Percentiles rank a stretch among this genome's conserved stretches.
Conservation (phyloP, 2,329 filamentous ascomycete species). For the Colletotrichum phormii region DNA sequence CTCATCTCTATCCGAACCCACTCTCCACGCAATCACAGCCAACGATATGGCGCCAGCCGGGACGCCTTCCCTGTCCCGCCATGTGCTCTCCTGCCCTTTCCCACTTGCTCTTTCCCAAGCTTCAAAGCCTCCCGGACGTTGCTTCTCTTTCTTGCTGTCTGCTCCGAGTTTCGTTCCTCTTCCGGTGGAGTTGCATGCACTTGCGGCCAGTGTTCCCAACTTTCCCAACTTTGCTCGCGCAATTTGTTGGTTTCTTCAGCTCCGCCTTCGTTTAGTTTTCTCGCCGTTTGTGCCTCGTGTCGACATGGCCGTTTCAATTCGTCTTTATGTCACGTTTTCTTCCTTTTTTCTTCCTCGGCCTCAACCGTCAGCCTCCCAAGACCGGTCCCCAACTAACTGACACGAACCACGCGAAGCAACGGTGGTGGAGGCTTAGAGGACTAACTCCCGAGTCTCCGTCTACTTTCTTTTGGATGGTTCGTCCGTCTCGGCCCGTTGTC, state of each 20-base stretch:
- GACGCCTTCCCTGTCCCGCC: conserved; percentile 22
- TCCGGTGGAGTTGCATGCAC: conserved; percentile 4
- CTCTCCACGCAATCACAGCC: neutral
- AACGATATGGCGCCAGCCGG: neutral
- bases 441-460: neutral
- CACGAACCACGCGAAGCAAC: neutral
- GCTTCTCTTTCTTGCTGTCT: conserved; percentile 19
- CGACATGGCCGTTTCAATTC: neutral
- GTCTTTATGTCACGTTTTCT: neutral
- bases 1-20: neutral
- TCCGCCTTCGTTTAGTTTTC: neutral
- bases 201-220: neutral
- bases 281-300: neutral
- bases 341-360: neutral
- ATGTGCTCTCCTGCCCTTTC: conserved; percentile 29
- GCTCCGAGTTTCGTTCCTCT: conserved; percentile 17
- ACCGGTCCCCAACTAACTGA: neutral
- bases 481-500: conserved; percentile 6
- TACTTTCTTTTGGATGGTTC: conserved; percentile 14
- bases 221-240: neutral
- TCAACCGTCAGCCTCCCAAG: conserved; percentile 2
- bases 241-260: neutral
- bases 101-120: neutral
- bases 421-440: neutral
- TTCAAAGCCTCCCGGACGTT: conserved; percentile 13